A percentile compares a stretch with the other conserved stretches of the same genome.
Conservation (phyloP, 176 grass and related monocot genomes). For the Olyra latifolia region DNA sequence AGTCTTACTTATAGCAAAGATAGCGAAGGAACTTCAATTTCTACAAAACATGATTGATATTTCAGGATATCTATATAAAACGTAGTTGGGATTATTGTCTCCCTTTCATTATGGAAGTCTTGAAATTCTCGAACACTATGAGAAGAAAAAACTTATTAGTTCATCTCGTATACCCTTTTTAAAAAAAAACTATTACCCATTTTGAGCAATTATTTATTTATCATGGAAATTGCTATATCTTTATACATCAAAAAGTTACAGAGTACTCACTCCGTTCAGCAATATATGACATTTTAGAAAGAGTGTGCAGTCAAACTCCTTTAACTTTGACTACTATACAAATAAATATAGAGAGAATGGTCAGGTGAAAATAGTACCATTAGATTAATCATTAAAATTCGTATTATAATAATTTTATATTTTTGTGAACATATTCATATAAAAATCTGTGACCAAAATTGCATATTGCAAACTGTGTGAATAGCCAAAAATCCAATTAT, state of each 20-base stretch:
- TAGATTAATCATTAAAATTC: no score
- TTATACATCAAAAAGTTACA: not conserved
- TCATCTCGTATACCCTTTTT: not conserved
- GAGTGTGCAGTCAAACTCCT: no score
- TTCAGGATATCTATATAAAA: not conserved
- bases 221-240: not conserved
- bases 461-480: no score
- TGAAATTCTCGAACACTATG: not conserved
- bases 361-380: no score
- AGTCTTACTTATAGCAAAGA: not conserved
- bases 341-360: no score
- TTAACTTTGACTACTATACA: no score
- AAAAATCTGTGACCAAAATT: no score
- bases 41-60: constrained; percentile 1
- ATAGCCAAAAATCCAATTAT: no score
- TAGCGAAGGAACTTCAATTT: not conserved
- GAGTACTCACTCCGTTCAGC: not conserved
- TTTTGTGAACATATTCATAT: no score
- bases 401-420: no score
- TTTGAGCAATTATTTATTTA: not conserved
- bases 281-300: no score
- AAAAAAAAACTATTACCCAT: not conserved
- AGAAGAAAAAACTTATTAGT: not conserved
- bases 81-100: not conserved
- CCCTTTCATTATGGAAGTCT: not conserved